These are phyloP conservation scores for Rhizomucor pusillus DNA, from an alignment of 371 early-diverging fungal genomes.

Conservation along the genomic window DNA sequence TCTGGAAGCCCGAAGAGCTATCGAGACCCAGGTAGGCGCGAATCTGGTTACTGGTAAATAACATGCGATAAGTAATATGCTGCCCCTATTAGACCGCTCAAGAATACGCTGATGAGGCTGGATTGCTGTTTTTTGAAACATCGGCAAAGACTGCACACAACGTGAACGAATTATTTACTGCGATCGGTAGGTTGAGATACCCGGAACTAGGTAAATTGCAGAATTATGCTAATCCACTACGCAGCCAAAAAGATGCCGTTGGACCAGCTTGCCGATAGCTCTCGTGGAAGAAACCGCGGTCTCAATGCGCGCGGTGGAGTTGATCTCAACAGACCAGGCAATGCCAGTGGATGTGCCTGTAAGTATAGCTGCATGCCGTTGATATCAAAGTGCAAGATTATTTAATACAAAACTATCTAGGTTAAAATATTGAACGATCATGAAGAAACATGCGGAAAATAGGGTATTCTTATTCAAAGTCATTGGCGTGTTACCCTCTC, in stretches of 20 bases:
- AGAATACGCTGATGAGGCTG: slow-evolving; percentile 85
- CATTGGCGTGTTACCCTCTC: too few species aligned
- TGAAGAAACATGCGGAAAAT: too few species aligned
- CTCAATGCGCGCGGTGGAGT: slow-evolving; percentile 38
- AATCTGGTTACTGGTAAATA: too few species aligned
- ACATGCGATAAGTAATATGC: not conserved
- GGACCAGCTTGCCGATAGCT: slow-evolving; percentile 43
- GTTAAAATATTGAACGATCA: too few species aligned
- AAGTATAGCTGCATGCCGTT: too few species aligned
- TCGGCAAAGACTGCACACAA: slow-evolving; percentile 90
- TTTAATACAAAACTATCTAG: too few species aligned
- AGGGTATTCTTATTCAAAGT: too few species aligned
- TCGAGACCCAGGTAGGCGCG: slow-evolving; percentile 57
- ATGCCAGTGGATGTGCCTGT: slow-evolving; percentile 50
- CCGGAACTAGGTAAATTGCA: not conserved
- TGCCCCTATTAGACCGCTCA: slow-evolving; percentile 66
- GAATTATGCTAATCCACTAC: not conserved
- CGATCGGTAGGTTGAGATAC: slow-evolving; percentile 63
- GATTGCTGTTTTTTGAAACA: slow-evolving; percentile 90
- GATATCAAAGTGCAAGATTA: too few species aligned
- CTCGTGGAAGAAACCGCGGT: slow-evolving; percentile 37
- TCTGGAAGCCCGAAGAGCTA: slow-evolving; percentile 73
- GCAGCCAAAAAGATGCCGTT: slow-evolving; percentile 43
- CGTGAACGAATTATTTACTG: slow-evolving; percentile 84
- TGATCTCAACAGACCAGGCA: slow-evolving; percentile 35